Evolutionary conservation across 2,329 filamentous ascomycete species (phyloP), one percentile per base, ranked within the genome.

Genomic region (Moelleriella libera): DNA sequence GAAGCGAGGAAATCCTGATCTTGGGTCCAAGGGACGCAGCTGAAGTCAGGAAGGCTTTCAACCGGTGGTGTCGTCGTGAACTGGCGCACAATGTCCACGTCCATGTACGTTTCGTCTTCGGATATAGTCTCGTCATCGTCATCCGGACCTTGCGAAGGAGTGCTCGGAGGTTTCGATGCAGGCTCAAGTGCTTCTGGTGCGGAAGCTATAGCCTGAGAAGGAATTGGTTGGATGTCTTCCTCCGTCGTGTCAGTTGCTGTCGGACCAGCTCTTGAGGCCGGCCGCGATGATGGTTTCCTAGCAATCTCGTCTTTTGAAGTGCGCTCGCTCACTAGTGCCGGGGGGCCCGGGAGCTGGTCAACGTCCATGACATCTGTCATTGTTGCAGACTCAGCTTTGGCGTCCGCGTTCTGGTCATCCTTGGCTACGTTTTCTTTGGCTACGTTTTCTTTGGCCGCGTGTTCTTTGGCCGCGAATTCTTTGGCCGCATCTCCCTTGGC

Each of bases 111-210:
- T 39, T 74, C 66, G 41, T 72, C 73, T 45, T 78, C 75, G 6
- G 74, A 68, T 50, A 78, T 74, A 2, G 74, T 76, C 45, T 76
- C 66, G 32, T 72, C 73, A 45, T 73, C 71, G 39, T 73, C 70
- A 14, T 72, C 69, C 31, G 67, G 67, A 31, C 67, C 63, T 41
- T 70, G 71, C 4, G 72, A 75, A 4, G 72, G 70, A 6, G 68
- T 75, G 49, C 66, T 74, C 0, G 66, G 65, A 5, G 58, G 57
- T 31, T 57, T 68, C n/a, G 61, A 60, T 30, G 47, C 56, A n/a
- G 49, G 47, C 44, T 64, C 63, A 6, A 52, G 57, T 5, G 56
- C 57, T 50, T 62, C 61, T 30, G 57, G 8, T n/a, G 43, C 37
- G 31, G 46, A n/a, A 31, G 45, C 49, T 21, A 44, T 8, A n/a